These are phyloP conservation scores for Melanogaster broomeanus DNA, from an alignment of 768 basidiomycete species.

Conservation along the genomic window DNA sequence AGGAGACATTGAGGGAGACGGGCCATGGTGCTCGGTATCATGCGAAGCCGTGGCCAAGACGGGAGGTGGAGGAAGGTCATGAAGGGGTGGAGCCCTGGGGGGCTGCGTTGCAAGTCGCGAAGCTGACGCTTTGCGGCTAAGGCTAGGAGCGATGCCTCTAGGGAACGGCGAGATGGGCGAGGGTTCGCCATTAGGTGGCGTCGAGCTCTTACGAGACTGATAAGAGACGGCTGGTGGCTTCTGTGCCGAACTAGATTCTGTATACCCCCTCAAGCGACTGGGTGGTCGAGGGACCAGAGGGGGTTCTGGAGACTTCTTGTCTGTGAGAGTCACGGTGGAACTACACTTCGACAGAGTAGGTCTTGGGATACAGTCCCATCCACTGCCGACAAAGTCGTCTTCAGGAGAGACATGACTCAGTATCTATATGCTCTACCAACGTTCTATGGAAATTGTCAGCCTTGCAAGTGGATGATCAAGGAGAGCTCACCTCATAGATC, in stretches of 20 bases:
- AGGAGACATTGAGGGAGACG: slow-evolving; percentile 11
- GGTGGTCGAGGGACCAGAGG: slow-evolving; percentile 37
- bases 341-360: slow-evolving; percentile 24
- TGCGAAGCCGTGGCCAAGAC: background rate
- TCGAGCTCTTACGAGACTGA: slow-evolving; percentile 4
- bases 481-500: slow-evolving; percentile 1
- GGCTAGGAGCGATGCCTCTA: slow-evolving; percentile 30
- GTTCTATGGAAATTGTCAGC: background rate
- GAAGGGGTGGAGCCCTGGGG: slow-evolving; percentile 50
- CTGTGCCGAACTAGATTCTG: slow-evolving; percentile 38
- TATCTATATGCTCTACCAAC: background rate
- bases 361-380: slow-evolving; percentile 25
- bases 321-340: slow-evolving; percentile 35
- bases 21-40: slow-evolving; percentile 8
- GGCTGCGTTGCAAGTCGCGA: slow-evolving; percentile 42
- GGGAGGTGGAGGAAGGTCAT: slow-evolving; percentile 46
- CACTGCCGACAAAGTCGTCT: slow-evolving; percentile 16
- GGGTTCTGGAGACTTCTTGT: slow-evolving; percentile 31
- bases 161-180: slow-evolving; percentile 16
- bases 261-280: slow-evolving; percentile 51
- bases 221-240: slow-evolving; percentile 35
- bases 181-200: slow-evolving; percentile 3
- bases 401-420: slow-evolving; percentile 2
- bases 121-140: slow-evolving; percentile 45
- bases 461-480: background rate